Base-by-base conservation (phyloP, 176 grass and related monocot species). In the Secale cereale region DNA sequence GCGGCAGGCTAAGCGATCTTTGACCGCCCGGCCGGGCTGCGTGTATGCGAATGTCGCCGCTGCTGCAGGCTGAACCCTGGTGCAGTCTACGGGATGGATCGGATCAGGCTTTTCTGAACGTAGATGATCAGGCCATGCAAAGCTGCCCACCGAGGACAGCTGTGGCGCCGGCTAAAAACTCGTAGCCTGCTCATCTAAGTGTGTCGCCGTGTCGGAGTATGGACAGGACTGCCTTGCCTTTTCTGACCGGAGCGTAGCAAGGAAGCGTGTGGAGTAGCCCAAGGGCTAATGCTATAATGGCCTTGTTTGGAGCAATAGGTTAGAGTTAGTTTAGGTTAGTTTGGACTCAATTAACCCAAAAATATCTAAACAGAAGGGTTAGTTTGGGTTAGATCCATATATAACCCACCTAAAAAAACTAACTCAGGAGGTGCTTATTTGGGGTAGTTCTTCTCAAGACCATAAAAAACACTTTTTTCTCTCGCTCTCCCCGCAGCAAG, bases 31-130 rank as follows among this genome's bases (percentile, higher is more conserved):
- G 63, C 37, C 43, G 8, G 63, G 36, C 29, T 37, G 7, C 2
- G 56, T 3, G 70, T 26, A 35, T 14, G 17, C 22, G 82, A 84
- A 65, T 66, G 30, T 66, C 43, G 63, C 65, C 25, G 64, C 76
- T 62, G 57, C 4, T 11, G 50, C 65, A 25, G 0, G 43, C 56
- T 66, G 66, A 68, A 36, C 78, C 35, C 6, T 59, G 73, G 33
- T 17, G 32, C 66, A 36, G 79, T 64, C 32, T 5, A 59, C 57
- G 16, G 75, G 84, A 79, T 86, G 80, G 32, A 74, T 90, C 84
- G 15, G 43, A 31, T 33, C 65, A 90, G 84, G 80, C 80, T 90
- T 90, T 86, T 85, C 72, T 74, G 63, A 72, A 28, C 57, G 6
- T 29, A 36, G 45, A 64, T 27, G 39, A 41, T 70, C 31, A 6